A percentile compares a stretch with the other conserved stretches of the same genome.
phyloP scores from a whole-genome alignment of 495 filamentous ascomycete genomes.

The Trichodelitschia bisporula region DNA sequence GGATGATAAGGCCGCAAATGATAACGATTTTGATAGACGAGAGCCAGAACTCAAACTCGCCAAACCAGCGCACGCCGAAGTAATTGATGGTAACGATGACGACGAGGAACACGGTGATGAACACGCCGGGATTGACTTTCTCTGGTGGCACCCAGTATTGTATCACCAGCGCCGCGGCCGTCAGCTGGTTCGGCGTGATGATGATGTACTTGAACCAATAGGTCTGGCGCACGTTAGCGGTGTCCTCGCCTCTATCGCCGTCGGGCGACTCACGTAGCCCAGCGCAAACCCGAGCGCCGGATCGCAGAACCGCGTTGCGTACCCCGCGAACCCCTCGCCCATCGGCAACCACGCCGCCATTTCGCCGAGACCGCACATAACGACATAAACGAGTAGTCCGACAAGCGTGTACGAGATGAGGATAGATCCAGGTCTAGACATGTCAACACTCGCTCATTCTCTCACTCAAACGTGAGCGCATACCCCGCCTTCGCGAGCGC shows the following conservation, averaged over 20 bases:
- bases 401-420: slow-evolving; percentile 40
- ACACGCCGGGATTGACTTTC: slow-evolving; percentile 36
- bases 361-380: slow-evolving; percentile 37
- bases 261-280: slow-evolving; percentile 28
- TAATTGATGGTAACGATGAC: slow-evolving; percentile 29
- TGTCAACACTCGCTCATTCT: too few species aligned
- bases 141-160: slow-evolving; percentile 38
- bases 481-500: too few species aligned
- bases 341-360: slow-evolving; percentile 36
- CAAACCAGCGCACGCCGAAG: slow-evolving; percentile 41
- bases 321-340: slow-evolving; percentile 30
- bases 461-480: too few species aligned
- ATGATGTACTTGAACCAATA: slow-evolving; percentile 43
- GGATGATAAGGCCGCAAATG: slow-evolving; percentile 19
- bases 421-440: slow-evolving; percentile 41
- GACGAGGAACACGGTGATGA: slow-evolving; percentile 29
- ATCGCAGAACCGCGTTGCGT: slow-evolving; percentile 34
- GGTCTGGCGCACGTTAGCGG: slow-evolving; percentile 6
- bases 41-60: slow-evolving; percentile 69
- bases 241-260: neutral
- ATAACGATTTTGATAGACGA: slow-evolving; percentile 19
- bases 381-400: slow-evolving; percentile 32
- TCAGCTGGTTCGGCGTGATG: slow-evolving; percentile 54
- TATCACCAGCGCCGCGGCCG: slow-evolving; percentile 45
- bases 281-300: slow-evolving; percentile 38